Conservation (phyloP, 148 eudicot genomes). For the Spergularia bocconei region DNA sequence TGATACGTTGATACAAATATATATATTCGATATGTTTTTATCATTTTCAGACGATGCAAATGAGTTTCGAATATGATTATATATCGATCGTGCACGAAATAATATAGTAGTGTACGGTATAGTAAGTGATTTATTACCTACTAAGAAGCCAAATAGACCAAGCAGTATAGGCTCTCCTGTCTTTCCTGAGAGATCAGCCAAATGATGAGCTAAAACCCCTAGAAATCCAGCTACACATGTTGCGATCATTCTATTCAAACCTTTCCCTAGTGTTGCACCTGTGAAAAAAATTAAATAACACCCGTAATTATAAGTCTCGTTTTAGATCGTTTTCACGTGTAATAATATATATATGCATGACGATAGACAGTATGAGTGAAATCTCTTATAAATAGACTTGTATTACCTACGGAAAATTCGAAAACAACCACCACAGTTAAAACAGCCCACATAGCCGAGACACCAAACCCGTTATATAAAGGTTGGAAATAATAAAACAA, state of each 20-base stretch:
- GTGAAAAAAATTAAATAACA: not conserved
- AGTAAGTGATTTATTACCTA: constrained; percentile 18
- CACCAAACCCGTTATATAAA: constrained; percentile 31
- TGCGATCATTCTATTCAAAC: constrained; percentile 31
- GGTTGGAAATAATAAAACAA: constrained; percentile 36
- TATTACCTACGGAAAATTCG: constrained; percentile 39
- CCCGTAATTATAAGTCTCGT: not conserved
- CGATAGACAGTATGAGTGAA: not conserved
- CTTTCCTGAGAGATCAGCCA: constrained; percentile 33
- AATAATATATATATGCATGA: too few species aligned
- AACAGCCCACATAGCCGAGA: constrained; percentile 37
- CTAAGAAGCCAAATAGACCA: constrained; percentile 34
- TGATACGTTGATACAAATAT: too few species aligned
- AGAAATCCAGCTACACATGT: constrained; percentile 35
- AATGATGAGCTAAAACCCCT: constrained; percentile 34
- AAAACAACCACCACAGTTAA: constrained; percentile 38
- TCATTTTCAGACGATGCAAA: too few species aligned
- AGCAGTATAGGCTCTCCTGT: constrained; percentile 42
- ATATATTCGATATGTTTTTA: too few species aligned
- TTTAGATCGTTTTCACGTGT: too few species aligned
- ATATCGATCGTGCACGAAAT: not conserved
- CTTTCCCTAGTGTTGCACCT: constrained; percentile 44
- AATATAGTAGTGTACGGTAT: too few species aligned
- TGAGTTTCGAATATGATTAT: not conserved
- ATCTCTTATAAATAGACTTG: not conserved